Conservation (phyloP, 2,329 filamentous ascomycete genomes). For the Colletotrichum sp. region DNA sequence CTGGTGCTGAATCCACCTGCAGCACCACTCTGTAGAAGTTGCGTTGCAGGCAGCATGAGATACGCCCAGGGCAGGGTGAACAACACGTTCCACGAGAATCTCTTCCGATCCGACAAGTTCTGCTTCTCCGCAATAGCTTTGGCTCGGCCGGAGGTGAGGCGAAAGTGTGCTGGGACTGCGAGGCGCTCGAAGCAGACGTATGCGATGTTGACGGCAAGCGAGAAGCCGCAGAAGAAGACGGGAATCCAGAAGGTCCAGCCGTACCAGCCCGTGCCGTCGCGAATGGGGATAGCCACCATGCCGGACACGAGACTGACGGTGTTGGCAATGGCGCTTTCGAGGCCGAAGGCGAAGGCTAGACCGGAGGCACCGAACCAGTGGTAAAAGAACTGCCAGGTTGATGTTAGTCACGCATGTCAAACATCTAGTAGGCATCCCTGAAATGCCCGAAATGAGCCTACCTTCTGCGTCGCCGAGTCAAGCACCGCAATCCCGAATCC, state of each 20-base stretch:
- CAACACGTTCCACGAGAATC: constrained; percentile 23
- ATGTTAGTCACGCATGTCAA: neutral
- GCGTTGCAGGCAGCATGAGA: constrained; percentile 26
- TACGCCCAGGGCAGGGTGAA: constrained; percentile 24
- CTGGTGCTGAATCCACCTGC: constrained; percentile 23
- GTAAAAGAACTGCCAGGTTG: constrained; percentile 24
- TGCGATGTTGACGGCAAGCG: constrained; percentile 22
- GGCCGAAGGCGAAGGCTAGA: constrained; percentile 26
- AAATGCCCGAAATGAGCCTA: neutral
- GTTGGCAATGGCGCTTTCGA: constrained; percentile 26
- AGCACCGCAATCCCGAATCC: constrained; percentile 27
- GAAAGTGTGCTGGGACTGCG: constrained; percentile 5
- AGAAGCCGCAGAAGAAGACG: constrained; percentile 24
- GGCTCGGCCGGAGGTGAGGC: constrained; percentile 20
- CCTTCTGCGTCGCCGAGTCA: constrained; percentile 26
- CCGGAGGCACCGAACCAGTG: constrained; percentile 28
- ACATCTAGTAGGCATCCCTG: neutral
- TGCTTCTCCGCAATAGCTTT: constrained; percentile 9
- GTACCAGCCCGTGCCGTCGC: constrained; percentile 26
- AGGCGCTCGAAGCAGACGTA: constrained; percentile 26
- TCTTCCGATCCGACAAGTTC: constrained; percentile 1
- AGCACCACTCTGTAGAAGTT: constrained; percentile 25
- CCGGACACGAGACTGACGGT: constrained; percentile 26
- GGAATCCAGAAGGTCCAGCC: constrained; percentile 29
- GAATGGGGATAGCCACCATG: constrained; percentile 27